These are phyloP conservation scores for Mycosphaerella arachidis DNA, from an alignment of 2,329 filamentous ascomycete species.

Conservation along the genomic window DNA sequence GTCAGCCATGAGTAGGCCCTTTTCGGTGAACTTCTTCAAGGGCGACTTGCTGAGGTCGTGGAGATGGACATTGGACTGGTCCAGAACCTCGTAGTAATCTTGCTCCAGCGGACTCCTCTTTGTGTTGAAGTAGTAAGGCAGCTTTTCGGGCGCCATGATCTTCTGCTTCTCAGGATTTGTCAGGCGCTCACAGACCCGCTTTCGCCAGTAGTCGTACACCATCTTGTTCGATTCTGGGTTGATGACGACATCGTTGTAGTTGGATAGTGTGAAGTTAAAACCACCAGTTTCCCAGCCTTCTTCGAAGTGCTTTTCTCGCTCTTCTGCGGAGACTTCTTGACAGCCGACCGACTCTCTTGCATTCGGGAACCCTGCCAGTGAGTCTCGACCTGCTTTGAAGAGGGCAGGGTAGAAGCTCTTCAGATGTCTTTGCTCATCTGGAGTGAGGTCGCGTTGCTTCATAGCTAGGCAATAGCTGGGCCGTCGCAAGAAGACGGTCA, in stretches of 20 bases:
- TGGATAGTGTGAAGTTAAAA: conserved; percentile 50
- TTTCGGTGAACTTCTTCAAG: conserved; percentile 39
- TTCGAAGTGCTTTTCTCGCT: conserved; percentile 42
- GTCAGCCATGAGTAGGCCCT: conserved; percentile 39
- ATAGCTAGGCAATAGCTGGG: conserved; percentile 63
- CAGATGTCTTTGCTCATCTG: conserved; percentile 48
- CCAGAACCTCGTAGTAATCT: conserved; percentile 45
- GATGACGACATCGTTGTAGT: conserved; percentile 51
- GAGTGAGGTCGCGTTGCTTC: conserved; percentile 43
- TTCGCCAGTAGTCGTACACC: conserved; percentile 54
- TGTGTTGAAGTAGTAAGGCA: conserved; percentile 47
- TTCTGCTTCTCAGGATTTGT: conserved; percentile 47
- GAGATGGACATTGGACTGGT: conserved; percentile 40
- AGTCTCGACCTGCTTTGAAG: conserved; percentile 36
- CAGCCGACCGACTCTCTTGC: conserved; percentile 50
- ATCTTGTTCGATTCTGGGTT: conserved; percentile 47
- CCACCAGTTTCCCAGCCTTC: conserved; percentile 46
- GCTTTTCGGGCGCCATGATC: conserved; percentile 47
- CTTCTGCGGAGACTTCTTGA: conserved; percentile 40
- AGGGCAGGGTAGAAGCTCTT: conserved; percentile 44
- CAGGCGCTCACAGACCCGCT: conserved; percentile 49
- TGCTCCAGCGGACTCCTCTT: conserved; percentile 41
- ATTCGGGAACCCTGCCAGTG: conserved; percentile 52
- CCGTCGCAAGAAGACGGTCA: conserved; percentile 62
- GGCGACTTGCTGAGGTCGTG: conserved; percentile 40